These are phyloP conservation scores for Penicillium glabrum DNA, from an alignment of 2,329 filamentous ascomycete genomes.

Conservation along the genomic window DNA sequence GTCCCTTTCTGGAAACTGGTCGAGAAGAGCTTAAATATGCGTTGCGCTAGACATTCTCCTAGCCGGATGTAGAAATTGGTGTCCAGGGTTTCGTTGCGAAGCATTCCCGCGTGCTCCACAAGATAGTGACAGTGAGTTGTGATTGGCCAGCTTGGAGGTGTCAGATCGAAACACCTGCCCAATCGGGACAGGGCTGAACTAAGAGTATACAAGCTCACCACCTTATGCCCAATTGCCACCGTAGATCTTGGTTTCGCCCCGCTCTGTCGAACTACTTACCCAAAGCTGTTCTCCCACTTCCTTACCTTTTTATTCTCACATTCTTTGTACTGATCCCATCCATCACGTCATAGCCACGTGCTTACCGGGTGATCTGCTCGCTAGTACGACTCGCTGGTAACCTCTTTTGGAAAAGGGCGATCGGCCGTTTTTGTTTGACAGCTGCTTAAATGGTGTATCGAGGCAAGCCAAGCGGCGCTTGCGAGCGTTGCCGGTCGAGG, in stretches of 20 bases:
- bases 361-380: not conserved
- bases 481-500: slow-evolving; percentile 10
- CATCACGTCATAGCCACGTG: not conserved
- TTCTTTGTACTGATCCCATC: no score
- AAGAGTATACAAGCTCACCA: not conserved
- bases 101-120: not conserved
- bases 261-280: not conserved
- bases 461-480: slow-evolving; percentile 12
- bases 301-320: not conserved
- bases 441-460: slow-evolving; percentile 10
- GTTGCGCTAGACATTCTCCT: no score
- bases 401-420: not conserved
- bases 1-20: not conserved
- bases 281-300: not conserved
- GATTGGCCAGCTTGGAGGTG: not conserved
- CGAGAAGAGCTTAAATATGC: not conserved
- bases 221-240: not conserved
- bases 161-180: slow-evolving; percentile 3
- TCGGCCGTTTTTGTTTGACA: not conserved
- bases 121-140: not conserved
- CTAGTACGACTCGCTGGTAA: not conserved
- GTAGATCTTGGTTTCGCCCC: not conserved
- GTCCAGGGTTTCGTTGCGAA: no score
- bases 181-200: not conserved
- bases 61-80: no score